Evolutionary conservation across 805 yeast species (phyloP), one percentile per base, ranked within the genome.

Genomic region (Metschnikowia vanudenii): DNA sequence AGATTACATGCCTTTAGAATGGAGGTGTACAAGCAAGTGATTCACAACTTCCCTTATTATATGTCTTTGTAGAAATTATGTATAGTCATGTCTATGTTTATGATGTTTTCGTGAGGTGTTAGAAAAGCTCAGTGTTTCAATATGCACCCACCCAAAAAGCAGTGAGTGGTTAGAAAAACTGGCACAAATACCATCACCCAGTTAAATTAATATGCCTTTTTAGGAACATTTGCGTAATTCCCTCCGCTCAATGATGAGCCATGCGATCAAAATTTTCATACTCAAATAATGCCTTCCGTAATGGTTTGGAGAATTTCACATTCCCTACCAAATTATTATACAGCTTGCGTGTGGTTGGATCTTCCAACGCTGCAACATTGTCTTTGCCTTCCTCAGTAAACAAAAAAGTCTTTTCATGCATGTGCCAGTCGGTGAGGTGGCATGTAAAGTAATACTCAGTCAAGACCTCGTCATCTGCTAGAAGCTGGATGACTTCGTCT

Each of bases 381-480:
- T 51, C 56, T 19, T 37, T 43, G 14, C 53, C 57, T 6, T 39
- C 48, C 3, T 18, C 42, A 9, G 49, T 51, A 39, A 63, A 60
- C 34, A 64, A 36, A 18, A 48, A 46, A 4, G 26, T 13, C 17
- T 40, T 46, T 40, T 64, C 68, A 13, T 47, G 35, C 13, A 32
- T 22, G 43, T 63, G 65, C 50, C 55, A 51, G 2, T 50, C 56
- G 13, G 59, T 56, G 36, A 43, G 37, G 10, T 45, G 34, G 17
- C 46, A 41, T 13, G 64, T 56, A 18, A 57, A 50, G 40, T 54
- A 58, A 44, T 61, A 63, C 31, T 63, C 64, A 7, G 45, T 36
- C 41, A 59, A 49, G 10, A 59, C 30, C 30, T 47, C 43, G 7
- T 57, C 59, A 34, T 62, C 63, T 10, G 52, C 45, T 19, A 65